Base-by-base conservation (phyloP, 2,329 filamentous ascomycete species). In the Onygenales sp. region DNA sequence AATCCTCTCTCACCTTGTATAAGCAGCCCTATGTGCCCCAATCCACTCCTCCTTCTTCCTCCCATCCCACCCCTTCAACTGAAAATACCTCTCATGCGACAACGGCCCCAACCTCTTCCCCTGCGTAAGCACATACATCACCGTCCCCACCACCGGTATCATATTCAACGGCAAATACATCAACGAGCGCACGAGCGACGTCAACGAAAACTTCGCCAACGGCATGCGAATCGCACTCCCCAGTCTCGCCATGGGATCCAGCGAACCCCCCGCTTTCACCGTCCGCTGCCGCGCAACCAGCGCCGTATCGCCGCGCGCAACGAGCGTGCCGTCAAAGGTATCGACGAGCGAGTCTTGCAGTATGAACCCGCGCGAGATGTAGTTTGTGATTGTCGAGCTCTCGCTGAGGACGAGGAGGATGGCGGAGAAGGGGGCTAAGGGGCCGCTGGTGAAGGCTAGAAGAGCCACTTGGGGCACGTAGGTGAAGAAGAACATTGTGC, bases 81-180 rank as follows among this genome's bases (percentile, higher is more conserved):
- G 88, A 68, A 95, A 96, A 71, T 95, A 96, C 71, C 93, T 68
- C 3, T 69, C 66, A 63, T 82, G 78, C 39, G 76, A 74, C 0
- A 72, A 72, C 42, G 82, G 81, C 2, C 78, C 82, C 31, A 72
- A 66, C 54, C 73, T 74, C 62, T 68, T 69, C 69, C 85, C 86
- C 69, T 95, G 89, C 13, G 94, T 67, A 32, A 86, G 67, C 36
- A 96, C 79, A 68, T 95, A 97, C 4, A 90, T 73, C 6, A 84
- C 74, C 0, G 91, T 95, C 5, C 92, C 92, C 14, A 95, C 81
- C 0, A 96, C 79, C 0, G 92, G 92, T 51, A 97, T 90, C 66
- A 95, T 90, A 73, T 96, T 97, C 56, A 97, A 77, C 9, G 92
- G 91, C 42, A 95, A 76, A 66, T 94, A 93, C 72, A 96, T 81